Evolutionary conservation across 2,329 filamentous ascomycete genomes (phyloP), one percentile per base, ranked within the genome.

Genomic region (Purpureocillium takamizusanense): DNA sequence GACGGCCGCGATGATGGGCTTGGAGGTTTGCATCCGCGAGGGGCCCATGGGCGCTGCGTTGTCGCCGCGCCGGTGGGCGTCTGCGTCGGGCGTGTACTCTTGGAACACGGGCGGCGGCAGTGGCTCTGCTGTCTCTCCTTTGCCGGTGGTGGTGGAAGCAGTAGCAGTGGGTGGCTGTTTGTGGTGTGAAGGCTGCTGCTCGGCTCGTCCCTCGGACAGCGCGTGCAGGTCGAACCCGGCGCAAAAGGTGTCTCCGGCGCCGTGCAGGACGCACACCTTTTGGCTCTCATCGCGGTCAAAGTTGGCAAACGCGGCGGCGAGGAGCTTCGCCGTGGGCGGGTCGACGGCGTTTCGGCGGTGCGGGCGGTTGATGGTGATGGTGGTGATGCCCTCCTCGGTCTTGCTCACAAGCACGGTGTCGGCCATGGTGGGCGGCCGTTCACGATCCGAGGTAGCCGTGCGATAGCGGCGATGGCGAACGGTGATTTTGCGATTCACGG

Each of bases 351-450:
- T 78, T 37, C 65, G 64, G 17, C 64, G 59, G 11, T 66, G 52
- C 0, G 60, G 59, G n/a, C 72, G 65, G 51, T 72, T 67, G 45
- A 78, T 65, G n/a, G 67, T 64, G 40, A 78, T 70, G n/a, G 62
- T 69, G 0, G 71, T 71, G 46, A 78, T 72, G 34, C 71, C 71
- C 1, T 58, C 51, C 1, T 39, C 9, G 14, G 51, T 48, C 16
- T 42, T 49, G 31, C 35, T 38, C 10, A 50, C 45, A 15, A 44
- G 41, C 7, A 52, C 43, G 14, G 25, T 25, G 27, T 25, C 27
- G 11, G 14, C 34, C 15, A 25, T 29, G 34, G 4, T 36, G 25
- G 21, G 6, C 21, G 6, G 21, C 21, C 21, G 21, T 6, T 6
- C 5, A 10, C 21, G 5, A 6, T 25, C 21, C 21, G 21, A 25